phyloP scores from a whole-genome alignment of 1,139 yeast species.

The Pichia sp. region DNA sequence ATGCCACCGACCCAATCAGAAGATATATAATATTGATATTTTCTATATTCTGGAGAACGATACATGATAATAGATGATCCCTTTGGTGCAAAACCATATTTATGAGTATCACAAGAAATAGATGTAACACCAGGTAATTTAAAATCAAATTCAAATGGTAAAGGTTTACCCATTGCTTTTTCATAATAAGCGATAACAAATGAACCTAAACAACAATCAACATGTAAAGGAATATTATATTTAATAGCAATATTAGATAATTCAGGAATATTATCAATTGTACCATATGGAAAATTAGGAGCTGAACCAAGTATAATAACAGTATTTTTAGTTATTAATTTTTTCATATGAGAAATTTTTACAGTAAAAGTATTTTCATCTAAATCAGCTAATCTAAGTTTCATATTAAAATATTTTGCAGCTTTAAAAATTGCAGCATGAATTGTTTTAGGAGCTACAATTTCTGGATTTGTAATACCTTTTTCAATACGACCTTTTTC shows the following conservation, averaged over 20 bases:
- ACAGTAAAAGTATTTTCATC: constrained; percentile 55
- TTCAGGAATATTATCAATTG: constrained; percentile 78
- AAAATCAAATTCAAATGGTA: constrained; percentile 72
- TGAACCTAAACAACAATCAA: constrained; percentile 93
- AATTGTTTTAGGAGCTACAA: constrained; percentile 80
- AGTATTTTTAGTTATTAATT: constrained; percentile 70
- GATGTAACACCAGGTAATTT: constrained; percentile 93
- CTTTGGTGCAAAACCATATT: constrained; percentile 97
- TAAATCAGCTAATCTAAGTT: constrained; percentile 70
- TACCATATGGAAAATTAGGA: constrained; percentile 96
- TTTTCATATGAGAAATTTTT: constrained; percentile 53
- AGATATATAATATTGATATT: constrained; percentile 76
- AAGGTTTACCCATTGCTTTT: constrained; percentile 43
- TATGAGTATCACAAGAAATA: constrained; percentile 95
- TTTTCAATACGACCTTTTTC: constrained; percentile 51
- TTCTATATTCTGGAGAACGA: constrained; percentile 57
- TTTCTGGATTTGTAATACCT: constrained; percentile 73
- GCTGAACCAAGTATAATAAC: constrained; percentile 87
- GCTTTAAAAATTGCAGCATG: constrained; percentile 98
- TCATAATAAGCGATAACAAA: constrained; percentile 79
- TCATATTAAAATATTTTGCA: constrained; percentile 83
- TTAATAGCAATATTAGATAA: constrained; percentile 61
- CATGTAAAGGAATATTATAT: constrained; percentile 76
- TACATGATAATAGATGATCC: constrained; percentile 94
- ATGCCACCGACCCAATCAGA: constrained; percentile 93